phyloP scores from a whole-genome alignment of 352 stramenopile species.

The Hyaloperonospora arabidopsidis region DNA sequence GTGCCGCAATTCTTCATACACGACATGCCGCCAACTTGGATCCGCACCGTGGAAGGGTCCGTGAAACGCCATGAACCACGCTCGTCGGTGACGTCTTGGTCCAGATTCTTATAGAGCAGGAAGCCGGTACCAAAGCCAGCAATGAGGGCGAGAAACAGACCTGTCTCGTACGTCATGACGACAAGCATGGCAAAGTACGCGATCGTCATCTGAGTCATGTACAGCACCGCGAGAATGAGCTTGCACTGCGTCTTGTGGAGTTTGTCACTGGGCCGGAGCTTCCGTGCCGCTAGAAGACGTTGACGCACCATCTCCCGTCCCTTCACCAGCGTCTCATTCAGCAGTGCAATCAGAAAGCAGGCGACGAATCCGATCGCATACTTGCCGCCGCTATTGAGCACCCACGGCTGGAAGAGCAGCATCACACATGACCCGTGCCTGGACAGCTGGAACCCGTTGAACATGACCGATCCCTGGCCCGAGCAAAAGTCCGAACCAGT shows the following conservation, averaged over 20 bases:
- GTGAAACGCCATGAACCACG: conserved; percentile 64
- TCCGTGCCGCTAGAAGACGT: conserved; percentile 33
- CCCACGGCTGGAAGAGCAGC: conserved; percentile 75
- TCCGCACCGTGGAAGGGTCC: conserved; percentile 56
- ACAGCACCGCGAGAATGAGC: conserved; percentile 44
- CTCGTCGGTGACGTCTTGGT: conserved; percentile 60
- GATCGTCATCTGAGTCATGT: conserved; percentile 79
- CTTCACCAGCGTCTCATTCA: conserved; percentile 61
- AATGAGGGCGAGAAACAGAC: conserved; percentile 65
- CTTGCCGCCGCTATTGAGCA: conserved; percentile 63
- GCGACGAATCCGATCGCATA: conserved; percentile 68
- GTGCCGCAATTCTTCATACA: conserved; percentile 95
- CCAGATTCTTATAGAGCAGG: conserved; percentile 64
- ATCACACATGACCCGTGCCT: conserved; percentile 64
- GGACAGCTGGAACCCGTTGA: conserved; percentile 72
- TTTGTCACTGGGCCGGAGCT: conserved; percentile 35
- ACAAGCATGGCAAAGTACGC: conserved; percentile 81
- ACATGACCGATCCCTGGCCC: conserved; percentile 70
- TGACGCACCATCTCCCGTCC: conserved; percentile 45
- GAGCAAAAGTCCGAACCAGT: conserved; percentile 43
- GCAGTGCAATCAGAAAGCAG: conserved; percentile 51
- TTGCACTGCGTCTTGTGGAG: conserved; percentile 61
- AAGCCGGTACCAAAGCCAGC: conserved; percentile 64
- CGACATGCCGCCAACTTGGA: conserved; percentile 86
- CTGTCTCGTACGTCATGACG: conserved; percentile 77